Conservation (phyloP, 108 stramenopile species). For the Fragilariopsis cylindrus region DNA sequence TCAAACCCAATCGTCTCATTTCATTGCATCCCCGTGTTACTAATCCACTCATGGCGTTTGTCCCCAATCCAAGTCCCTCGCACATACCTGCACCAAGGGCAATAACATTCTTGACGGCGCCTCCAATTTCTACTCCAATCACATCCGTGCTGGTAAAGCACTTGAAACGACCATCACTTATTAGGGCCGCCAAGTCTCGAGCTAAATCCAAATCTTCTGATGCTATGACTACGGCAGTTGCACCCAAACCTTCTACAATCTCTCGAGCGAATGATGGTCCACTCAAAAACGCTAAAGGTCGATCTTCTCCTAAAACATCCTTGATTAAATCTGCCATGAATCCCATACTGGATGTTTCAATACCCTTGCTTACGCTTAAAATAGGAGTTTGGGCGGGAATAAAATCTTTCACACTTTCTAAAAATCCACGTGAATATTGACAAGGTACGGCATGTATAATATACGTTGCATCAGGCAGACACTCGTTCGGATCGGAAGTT, state of each 20-base stretch:
- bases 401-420: conserved; percentile 62
- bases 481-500: conserved; percentile 79
- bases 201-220: conserved; percentile 88
- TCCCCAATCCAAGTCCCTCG: conserved; percentile 94
- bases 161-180: conserved; percentile 83
- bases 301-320: conserved; percentile 82
- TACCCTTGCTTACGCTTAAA: conserved; percentile 87
- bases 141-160: conserved; percentile 90
- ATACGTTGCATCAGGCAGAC: conserved; percentile 87
- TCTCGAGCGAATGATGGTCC: conserved; percentile 97
- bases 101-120: conserved; percentile 97
- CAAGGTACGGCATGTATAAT: conserved; percentile 96
- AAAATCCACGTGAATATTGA: conserved; percentile 84
- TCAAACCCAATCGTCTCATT: conserved; percentile 91
- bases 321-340: conserved; percentile 94
- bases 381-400: conserved; percentile 79
- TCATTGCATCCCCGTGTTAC: conserved; percentile 96
- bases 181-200: conserved; percentile 81
- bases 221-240: conserved; percentile 95
- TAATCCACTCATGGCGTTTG: conserved; percentile 95
- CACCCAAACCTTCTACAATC: conserved; percentile 84
- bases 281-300: conserved; percentile 89
- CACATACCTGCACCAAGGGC: conserved; percentile 98
- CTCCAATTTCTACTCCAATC: conserved; percentile 95
- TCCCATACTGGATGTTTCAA: conserved; percentile 88